Evolutionary conservation across 495 filamentous ascomycete genomes (phyloP), one percentile per base, ranked within the genome.

Genomic region (Pseudomonodictys pantanalensis): DNA sequence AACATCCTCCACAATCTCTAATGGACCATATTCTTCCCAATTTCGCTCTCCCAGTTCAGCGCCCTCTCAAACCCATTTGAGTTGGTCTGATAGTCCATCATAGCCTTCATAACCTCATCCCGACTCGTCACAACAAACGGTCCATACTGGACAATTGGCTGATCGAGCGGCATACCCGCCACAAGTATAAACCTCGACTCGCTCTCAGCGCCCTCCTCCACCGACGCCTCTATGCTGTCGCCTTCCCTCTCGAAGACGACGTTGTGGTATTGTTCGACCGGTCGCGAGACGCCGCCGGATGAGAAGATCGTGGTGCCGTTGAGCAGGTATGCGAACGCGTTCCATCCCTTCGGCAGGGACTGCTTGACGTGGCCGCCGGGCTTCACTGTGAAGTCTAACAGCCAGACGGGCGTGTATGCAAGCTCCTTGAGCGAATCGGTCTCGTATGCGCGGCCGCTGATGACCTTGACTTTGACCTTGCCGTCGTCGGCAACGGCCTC

Each of bases 381-480:
- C 68, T 83, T 70, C 50, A 98, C 83, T n/a, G 82, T 84, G 43
- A 96, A 76, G 72, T 97, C 92, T 44, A 97, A 73, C 56, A 96
- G 75, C 92, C 93, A 97, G 17, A 97, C 90, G 0, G 92, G 92
- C 4, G 92, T 97, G 68, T 97, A 97, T 2, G 92, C 92, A 30
- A 97, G 70, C 54, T 97, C 93, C 57, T 91, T 81, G 28, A 96
- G 84, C 24, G 82, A 86, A 49, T 97, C 92, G 26, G 92, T 81
- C 24, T 91, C 93, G 62, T 91, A 85, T 26, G 80, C 83, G 65
- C 87, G 84, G 7, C 92, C 92, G 0, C 83, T 88, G 58, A 97
- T 97, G 55, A 97, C 87, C 77, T 96, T 97, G 56, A 97, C 77
- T 22, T 73, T 75, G 3, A 96, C 90, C 39, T 84, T 85, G 7